A percentile compares a stretch with the other conserved stretches of the same genome.
Evolutionary conservation across 225 moss, liverwort and hornwort species (phyloP).

Genomic region (Pleurozium schreberi): DNA sequence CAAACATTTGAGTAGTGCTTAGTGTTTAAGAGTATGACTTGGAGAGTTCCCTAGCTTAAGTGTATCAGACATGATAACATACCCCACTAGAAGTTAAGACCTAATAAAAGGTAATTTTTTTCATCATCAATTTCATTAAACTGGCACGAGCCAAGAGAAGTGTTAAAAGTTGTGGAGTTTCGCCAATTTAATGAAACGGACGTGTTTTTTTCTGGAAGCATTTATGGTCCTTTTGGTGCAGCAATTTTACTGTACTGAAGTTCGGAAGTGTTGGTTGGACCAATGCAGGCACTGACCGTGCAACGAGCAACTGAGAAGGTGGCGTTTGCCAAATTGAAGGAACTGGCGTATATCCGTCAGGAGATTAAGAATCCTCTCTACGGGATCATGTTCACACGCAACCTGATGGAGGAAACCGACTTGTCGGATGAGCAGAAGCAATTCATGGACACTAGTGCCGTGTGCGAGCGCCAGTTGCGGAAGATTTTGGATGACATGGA

Average conservation of each 20-base stretch:
- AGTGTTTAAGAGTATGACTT: not conserved
- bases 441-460: slow-evolving; percentile 36
- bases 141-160: no score
- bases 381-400: slow-evolving; percentile 44
- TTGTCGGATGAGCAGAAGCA: slow-evolving; percentile 42
- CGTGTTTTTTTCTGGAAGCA: not conserved
- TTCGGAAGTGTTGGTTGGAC: not conserved
- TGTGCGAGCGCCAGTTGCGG: slow-evolving; percentile 43
- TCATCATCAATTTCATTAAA: not conserved
- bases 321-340: slow-evolving; percentile 44
- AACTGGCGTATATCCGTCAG: slow-evolving; percentile 38
- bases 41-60: not conserved
- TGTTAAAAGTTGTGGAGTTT: not conserved
- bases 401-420: slow-evolving; percentile 44
- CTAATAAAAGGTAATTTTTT: no score
- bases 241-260: not conserved
- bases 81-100: not conserved
- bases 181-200: not conserved
- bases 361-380: slow-evolving; percentile 43
- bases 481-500: slow-evolving; percentile 53
- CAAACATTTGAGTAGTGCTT: not conserved
- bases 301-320: slow-evolving; percentile 53
- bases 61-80: not conserved
- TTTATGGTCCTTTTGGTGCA: not conserved
- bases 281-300: slow-evolving; percentile 33